A percentile compares a stretch with the other conserved stretches of the same genome.
These are phyloP conservation scores for Andrographis paniculata DNA, from an alignment of 305 asterid species.

Conservation along the genomic window DNA sequence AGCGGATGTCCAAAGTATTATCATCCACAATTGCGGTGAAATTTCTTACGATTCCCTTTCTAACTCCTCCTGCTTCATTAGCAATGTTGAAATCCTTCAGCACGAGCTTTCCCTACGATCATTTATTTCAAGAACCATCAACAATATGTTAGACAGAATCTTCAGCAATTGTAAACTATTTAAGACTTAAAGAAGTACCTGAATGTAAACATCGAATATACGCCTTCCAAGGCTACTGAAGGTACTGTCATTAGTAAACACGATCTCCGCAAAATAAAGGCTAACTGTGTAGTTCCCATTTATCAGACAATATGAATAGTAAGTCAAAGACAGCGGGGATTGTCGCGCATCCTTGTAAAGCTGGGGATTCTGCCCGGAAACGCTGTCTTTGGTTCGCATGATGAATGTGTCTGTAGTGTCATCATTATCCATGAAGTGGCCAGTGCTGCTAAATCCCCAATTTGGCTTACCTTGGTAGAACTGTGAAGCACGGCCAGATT, in stretches of 20 bases:
- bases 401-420: slow-evolving; percentile 25
- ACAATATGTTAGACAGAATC: neutral
- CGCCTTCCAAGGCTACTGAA: slow-evolving; percentile 64
- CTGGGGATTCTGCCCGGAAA: slow-evolving; percentile 30
- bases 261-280: slow-evolving; percentile 77
- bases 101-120: slow-evolving; percentile 36
- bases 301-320: slow-evolving; percentile 55
- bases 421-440: slow-evolving; percentile 34
- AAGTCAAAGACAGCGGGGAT: slow-evolving; percentile 65
- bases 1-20: slow-evolving; percentile 42
- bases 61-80: slow-evolving; percentile 49
- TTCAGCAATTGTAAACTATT: neutral
- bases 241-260: slow-evolving; percentile 35
- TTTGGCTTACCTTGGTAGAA: slow-evolving; percentile 13
- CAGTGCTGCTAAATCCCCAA: slow-evolving; percentile 45
- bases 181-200: slow-evolving; percentile 18
- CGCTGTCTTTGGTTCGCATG: slow-evolving; percentile 22
- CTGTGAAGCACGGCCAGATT: slow-evolving; percentile 26
- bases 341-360: slow-evolving; percentile 16
- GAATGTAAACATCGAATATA: slow-evolving; percentile 37
- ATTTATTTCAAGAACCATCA: slow-evolving; percentile 9
- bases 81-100: slow-evolving; percentile 51
- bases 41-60: slow-evolving; percentile 19
- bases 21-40: slow-evolving; percentile 38
- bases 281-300: slow-evolving; percentile 59